Base-by-base conservation (phyloP, 768 basidiomycete genomes). In the Fomitopsis serialis region DNA sequence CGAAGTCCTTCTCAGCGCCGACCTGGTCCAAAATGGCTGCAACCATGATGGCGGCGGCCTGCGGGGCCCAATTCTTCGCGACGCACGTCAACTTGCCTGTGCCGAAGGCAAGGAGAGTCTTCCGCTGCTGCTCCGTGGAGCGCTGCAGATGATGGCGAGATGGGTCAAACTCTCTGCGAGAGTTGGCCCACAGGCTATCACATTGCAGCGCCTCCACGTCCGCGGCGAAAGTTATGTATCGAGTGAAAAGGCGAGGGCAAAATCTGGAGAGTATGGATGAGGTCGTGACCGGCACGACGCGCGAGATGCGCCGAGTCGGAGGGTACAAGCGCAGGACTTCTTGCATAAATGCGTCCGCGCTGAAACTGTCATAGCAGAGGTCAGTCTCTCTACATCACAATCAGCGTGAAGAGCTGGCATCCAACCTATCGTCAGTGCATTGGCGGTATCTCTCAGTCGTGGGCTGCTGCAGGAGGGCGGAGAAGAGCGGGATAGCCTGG, bases 241-340 rank as follows among this genome's bases (percentile, higher is more conserved):
- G 35, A 1, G 25, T 25, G 2, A 56, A 54, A 42, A 55, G 59
- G 17, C 37, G 48, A 36, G 25, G 40, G 23, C 47, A 48, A 17
- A 40, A 8, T 15, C 15, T 15, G 19, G 7, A 4, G 37, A 40
- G 13, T 5, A 40, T 40, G 13, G 37, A 19, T 21, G 55, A 53
- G 11, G 45, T 43, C 21, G 37, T 53, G 17, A 53, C 45, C 22
- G 56, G 8, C 9, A 44, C 29, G 12, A 53, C 55, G 24, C 75
- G 73, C 19, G 68, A 63, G 36, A 82, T 78, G 23, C 70, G 75
- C 46, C 71, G 73, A 2, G 77, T 78, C 0, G 81, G 80, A 2
- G 81, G 80, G 60, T 78, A 64, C 1, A 82, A 66, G 0, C 80
- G 69, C 65, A 82, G 71, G 6, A 70, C 64, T 60, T 82, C 80